Evolutionary conservation across 208 protist genomes (phyloP).

Genomic region (Trypanosoma grayi): DNA sequence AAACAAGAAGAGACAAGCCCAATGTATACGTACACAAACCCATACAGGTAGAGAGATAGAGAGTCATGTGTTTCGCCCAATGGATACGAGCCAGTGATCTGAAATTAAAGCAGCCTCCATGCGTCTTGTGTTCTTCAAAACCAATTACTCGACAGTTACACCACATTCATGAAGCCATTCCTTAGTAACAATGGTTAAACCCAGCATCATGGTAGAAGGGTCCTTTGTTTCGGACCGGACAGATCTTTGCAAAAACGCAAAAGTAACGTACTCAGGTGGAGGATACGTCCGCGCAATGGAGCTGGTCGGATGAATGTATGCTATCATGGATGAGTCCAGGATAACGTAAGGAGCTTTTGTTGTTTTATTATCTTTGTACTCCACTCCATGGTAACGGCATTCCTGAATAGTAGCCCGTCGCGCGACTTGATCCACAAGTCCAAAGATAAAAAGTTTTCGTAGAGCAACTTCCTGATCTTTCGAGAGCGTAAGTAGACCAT

Average conservation of each 20-base stretch:
- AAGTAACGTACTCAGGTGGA: slow-evolving; percentile 87
- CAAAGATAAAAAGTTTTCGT: slow-evolving; percentile 82
- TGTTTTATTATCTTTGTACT: slow-evolving; percentile 82
- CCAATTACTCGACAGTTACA: slow-evolving; percentile 25
- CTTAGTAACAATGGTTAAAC: slow-evolving; percentile 81
- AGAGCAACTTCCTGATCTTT: slow-evolving; percentile 68
- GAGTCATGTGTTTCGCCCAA: too few relatives aligned
- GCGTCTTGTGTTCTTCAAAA: slow-evolving; percentile 8
- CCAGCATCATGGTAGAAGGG: slow-evolving; percentile 82
- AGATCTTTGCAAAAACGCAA: slow-evolving; percentile 70
- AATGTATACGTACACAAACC: slow-evolving; percentile 4
- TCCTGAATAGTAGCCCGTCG: slow-evolving; percentile 86
- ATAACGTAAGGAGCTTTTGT: slow-evolving; percentile 84
- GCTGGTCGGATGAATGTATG: slow-evolving; percentile 85
- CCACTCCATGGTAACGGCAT: slow-evolving; percentile 77
- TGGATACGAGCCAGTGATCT: too few relatives aligned
- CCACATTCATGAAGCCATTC: slow-evolving; percentile 82
- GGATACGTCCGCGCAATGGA: slow-evolving; percentile 78
- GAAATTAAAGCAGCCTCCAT: too few relatives aligned
- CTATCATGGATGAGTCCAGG: slow-evolving; percentile 53
- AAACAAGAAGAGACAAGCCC: too few relatives aligned
- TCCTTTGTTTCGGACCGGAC: slow-evolving; percentile 72
- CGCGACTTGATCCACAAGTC: slow-evolving; percentile 86
- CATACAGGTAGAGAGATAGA: too few relatives aligned
- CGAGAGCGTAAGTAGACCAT: slow-evolving; percentile 23